phyloP scores from a whole-genome alignment of 306 rosid genomes.

The Malus orientalis region DNA sequence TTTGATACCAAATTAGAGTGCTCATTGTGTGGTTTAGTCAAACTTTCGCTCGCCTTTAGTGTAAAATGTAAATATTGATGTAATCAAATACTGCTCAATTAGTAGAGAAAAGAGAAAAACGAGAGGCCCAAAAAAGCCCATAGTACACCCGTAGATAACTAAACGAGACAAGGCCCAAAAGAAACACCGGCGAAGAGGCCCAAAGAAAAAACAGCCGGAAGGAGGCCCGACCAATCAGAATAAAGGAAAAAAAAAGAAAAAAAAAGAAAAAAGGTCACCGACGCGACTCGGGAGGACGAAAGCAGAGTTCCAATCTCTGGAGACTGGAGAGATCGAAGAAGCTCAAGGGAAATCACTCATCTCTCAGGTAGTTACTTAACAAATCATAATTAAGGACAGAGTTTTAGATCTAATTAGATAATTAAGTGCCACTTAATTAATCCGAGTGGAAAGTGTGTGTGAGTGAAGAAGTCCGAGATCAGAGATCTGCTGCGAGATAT shows the following conservation, averaged over 20 bases:
- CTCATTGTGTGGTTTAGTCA: accelerated
- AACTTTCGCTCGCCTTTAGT: accelerated
- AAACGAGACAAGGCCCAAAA: not conserved
- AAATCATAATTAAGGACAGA: not conserved
- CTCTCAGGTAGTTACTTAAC: not conserved
- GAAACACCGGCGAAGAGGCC: not conserved
- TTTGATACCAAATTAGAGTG: too few relatives aligned
- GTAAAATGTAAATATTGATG: too few relatives aligned
- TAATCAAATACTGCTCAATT: not conserved
- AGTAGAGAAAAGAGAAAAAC: too few relatives aligned
- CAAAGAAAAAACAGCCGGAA: not conserved
- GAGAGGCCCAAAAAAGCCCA: not conserved
- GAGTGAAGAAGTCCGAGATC: not conserved
- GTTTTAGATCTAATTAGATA: not conserved
- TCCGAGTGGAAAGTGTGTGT: not conserved
- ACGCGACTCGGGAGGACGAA: not conserved
- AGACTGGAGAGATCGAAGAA: not conserved
- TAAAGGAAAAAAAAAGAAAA: not conserved
- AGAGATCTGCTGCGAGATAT: not conserved
- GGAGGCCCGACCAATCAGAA: not conserved
- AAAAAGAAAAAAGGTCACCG: not conserved
- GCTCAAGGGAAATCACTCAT: not conserved
- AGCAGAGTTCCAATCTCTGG: not conserved
- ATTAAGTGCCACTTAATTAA: not conserved
- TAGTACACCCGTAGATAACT: not conserved